These are phyloP conservation scores for Saturnispora serradocipensis DNA, from an alignment of 805 yeast species.

Conservation along the genomic window DNA sequence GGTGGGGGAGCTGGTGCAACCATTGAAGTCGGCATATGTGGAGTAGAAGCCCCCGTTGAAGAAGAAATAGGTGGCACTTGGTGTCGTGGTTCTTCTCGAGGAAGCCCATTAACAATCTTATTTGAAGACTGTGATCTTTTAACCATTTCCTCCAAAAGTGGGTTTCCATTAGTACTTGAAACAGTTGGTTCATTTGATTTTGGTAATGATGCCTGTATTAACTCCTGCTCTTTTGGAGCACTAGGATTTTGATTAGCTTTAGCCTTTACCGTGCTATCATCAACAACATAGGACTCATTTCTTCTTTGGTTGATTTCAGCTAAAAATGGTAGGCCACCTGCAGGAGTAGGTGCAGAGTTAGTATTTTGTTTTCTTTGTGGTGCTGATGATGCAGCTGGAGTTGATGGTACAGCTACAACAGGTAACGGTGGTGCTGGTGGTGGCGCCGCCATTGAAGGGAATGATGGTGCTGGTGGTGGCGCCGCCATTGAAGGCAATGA, in stretches of 20 bases:
- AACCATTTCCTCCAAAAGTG: no score
- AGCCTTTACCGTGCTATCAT: slow-evolving; percentile 20
- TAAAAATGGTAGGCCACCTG: slow-evolving; percentile 46
- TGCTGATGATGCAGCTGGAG: slow-evolving; percentile 17
- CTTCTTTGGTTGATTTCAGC: slow-evolving; percentile 50
- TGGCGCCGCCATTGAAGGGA: slow-evolving; percentile 18
- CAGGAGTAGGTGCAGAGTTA: slow-evolving; percentile 14
- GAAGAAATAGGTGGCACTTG: no score
- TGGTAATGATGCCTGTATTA: slow-evolving; percentile 10
- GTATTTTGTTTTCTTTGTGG: slow-evolving; percentile 7
- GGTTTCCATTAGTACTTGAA: no score
- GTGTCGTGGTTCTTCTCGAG: no score
- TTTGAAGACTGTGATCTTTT: slow-evolving; percentile 6
- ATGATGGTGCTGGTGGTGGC: slow-evolving; percentile 16
- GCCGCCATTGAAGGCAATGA: not conserved
- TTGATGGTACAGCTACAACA: slow-evolving; percentile 14
- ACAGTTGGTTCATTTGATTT: slow-evolving; percentile 3
- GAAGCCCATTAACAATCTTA: slow-evolving; percentile 11
- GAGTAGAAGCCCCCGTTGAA: no score
- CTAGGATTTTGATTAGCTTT: slow-evolving; percentile 19
- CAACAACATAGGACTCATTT: slow-evolving; percentile 43
- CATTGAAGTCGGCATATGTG: no score
- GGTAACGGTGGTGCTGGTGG: slow-evolving; percentile 16
- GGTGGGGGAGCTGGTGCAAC: no score
- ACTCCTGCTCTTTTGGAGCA: slow-evolving; percentile 17